Base-by-base conservation (phyloP, 768 basidiomycete species). In the Mycena floridula region DNA sequence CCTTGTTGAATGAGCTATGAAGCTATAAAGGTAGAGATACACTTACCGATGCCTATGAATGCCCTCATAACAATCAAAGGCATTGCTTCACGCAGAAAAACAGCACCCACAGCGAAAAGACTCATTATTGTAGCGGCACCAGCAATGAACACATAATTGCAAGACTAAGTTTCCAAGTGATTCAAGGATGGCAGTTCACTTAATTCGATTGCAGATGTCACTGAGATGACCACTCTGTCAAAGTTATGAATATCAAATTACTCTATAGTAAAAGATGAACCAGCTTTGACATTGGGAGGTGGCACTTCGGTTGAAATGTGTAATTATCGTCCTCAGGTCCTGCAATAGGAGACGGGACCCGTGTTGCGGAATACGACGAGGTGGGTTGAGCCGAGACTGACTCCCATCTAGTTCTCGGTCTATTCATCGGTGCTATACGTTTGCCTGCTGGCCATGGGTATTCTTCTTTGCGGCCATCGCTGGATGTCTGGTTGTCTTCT, bases 51-150 rank as follows among this genome's bases (percentile, higher is more conserved):
- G 16, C 80, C 79, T 50, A 63, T 70, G 7, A 81, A 40, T 3
- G 73, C 77, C 51, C 80, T 66, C 1, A 82, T 54, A 32, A 77
- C 62, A 27, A 80, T 63, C 36, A 82, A 59, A 0, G 60, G 64
- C 42, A 77, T 67, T 51, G 75, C 70, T 53, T 66, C 60, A 20
- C 60, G 45, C 22, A 64, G 59, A 48, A 81, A 79, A 20, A 75
- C 76, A 16, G 62, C 63, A 20, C 63, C 62, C 12, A 79, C 48
- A 8, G 71, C 67, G 21, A 75, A 57, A 26, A 73, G 37, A 3
- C 74, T 73, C 12, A 81, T 59, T 3, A 50, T 48, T n/a, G n/a
- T n/a, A 18, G 55, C 42, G 21, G 71, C 54, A 6, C 79, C 77
- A 0, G 43, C 41, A 21, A 72, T 49, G 52, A 78, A 77, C 26